A percentile compares a stretch with the other conserved stretches of the same genome.
These are phyloP conservation scores for Chaetomiaceae sp. DNA, from an alignment of 2,329 filamentous ascomycete species.

Conservation along the genomic window DNA sequence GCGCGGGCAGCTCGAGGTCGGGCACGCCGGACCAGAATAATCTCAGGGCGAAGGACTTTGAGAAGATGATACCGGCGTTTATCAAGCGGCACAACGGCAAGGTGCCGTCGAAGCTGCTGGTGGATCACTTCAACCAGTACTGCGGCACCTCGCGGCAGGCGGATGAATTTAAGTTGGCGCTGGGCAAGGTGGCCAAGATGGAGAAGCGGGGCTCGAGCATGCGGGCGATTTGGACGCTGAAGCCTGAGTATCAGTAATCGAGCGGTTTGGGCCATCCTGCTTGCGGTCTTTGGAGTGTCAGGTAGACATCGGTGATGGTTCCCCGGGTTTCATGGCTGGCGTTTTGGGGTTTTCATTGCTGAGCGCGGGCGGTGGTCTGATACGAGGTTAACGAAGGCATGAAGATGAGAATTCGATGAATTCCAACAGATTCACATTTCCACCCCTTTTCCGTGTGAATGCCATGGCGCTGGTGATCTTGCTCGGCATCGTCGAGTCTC, in stretches of 20 bases:
- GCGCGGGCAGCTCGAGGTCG: conserved; percentile 43
- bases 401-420: background rate
- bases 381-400: background rate
- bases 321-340: no score
- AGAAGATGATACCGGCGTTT: conserved; percentile 71
- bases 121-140: conserved; percentile 83
- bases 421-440: no score
- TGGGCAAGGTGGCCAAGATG: conserved; percentile 71
- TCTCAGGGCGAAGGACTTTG: conserved; percentile 58
- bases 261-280: background rate
- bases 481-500: no score
- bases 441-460: no score
- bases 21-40: conserved; percentile 40
- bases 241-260: conserved; percentile 29
- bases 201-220: conserved; percentile 54
- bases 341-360: background rate
- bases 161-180: conserved; percentile 75
- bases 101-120: conserved; percentile 77
- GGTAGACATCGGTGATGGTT: no score
- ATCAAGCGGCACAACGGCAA: conserved; percentile 72
- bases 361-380: background rate
- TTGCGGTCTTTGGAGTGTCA: background rate
- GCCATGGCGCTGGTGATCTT: no score
- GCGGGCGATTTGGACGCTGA: conserved; percentile 51
- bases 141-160: conserved; percentile 66